Base-by-base conservation (phyloP, 192 early-diverging fungal genomes). In the Coemansia sp. region DNA sequence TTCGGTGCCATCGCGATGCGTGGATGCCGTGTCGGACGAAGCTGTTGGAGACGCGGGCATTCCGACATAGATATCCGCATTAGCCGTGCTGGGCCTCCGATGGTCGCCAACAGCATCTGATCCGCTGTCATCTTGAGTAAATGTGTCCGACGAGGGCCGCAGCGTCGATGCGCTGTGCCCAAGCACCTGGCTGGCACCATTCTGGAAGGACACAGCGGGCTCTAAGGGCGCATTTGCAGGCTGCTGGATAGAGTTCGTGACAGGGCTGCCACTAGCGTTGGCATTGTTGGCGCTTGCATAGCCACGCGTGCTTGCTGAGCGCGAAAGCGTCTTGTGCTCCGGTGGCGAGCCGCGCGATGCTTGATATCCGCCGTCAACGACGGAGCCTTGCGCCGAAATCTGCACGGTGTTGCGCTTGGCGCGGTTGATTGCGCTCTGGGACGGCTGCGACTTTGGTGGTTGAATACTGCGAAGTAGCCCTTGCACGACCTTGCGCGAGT, bases 341-440 rank as follows among this genome's bases (percentile, higher is more conserved):
- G 59, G 72, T 7, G 69, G 34, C 51, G 56, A 21, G 7, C 47
- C 44, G 2, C 49, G 49, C 12, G 65, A 51, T 9, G 50, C 54
- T 32, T 27, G 41, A 51, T 58, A 62, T 53, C 65, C 55, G 38
- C 25, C 53, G 59, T 58, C 67, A 16, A 65, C 67, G 2, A 68
- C 49, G 0, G 67, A 53, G 23, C 62, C 73, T 18, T 41, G 67
- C 0, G 64, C 63, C 12, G 67, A 63, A 5, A 79, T 38, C 64
- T 79, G 76, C 55, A 79, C 53, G 1, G 76, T 79, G 64, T 81
- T 74, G 68, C 73, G 71, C 69, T 81, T 81, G 44, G 73, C 78
- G 18, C 69, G 60, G 66, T 60, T 68, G 56, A 81, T 67, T 10
- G 73, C 78, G 34, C 64, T 81, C 27, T 61, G 62, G 31, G 78